Evolutionary conservation across 2,329 filamentous ascomycete genomes (phyloP).

Genomic region (Fusarium sp.): DNA sequence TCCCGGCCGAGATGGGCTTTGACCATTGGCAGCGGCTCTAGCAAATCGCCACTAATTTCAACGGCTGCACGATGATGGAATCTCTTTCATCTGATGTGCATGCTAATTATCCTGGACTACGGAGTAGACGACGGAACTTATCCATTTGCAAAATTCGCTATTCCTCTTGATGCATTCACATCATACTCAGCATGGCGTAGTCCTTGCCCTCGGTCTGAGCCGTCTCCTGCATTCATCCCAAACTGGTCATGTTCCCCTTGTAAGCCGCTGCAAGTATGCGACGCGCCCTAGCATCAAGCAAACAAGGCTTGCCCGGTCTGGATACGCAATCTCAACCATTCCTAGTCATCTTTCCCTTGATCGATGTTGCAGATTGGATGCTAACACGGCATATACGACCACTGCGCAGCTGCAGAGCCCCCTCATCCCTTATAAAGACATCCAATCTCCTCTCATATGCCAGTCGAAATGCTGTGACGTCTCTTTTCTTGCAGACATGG

Average conservation of each 20-base stretch:
- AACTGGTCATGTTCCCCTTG: constrained; percentile 28
- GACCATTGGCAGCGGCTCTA: constrained; percentile 21
- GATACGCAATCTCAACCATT: constrained; percentile 36
- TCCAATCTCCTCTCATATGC: constrained; percentile 35
- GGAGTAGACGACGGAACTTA: neutral
- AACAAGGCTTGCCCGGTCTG: neutral
- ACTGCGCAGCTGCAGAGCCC: constrained; percentile 2
- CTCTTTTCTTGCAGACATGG: constrained; percentile 16
- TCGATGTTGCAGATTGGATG: neutral
- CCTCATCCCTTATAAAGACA: constrained; percentile 28
- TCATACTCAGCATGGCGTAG: neutral
- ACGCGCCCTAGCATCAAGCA: constrained; percentile 7
- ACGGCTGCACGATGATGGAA: constrained; percentile 40
- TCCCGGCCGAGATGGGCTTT: constrained; percentile 18
- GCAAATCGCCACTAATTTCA: constrained; percentile 39
- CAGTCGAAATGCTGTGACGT: constrained; percentile 27
- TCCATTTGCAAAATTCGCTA: neutral
- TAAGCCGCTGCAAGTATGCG: constrained; percentile 24
- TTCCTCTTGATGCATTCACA: neutral
- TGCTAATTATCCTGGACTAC: neutral
- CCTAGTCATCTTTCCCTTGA: constrained; percentile 19
- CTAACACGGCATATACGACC: neutral
- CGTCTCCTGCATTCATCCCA: constrained; percentile 28
- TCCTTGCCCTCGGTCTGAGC: neutral
- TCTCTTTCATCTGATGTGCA: neutral